phyloP scores from a whole-genome alignment of 1,284 basidiomycete genomes.

The Cryptococcus wingfieldii region DNA sequence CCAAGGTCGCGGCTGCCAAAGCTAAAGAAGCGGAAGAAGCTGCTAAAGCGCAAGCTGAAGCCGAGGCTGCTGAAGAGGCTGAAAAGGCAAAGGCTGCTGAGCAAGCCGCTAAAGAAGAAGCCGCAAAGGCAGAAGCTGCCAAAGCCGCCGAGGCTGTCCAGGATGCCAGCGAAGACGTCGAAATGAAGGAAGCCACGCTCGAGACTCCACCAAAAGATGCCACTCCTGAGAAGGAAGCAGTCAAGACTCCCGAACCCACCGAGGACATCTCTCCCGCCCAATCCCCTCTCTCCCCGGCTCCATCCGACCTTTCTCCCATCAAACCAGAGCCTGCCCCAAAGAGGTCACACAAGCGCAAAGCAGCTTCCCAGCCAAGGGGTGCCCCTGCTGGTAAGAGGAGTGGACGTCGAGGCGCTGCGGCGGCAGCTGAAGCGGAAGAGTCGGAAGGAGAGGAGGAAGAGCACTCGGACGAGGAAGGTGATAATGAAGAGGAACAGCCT shows the following conservation, averaged over 20 bases:
- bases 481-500: conserved; percentile 13
- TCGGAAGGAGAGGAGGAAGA: conserved; percentile 5
- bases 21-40: background rate
- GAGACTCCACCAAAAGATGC: background rate
- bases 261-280: conserved; percentile 6
- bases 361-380: conserved; percentile 16
- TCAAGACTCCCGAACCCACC: background rate
- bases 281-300: conserved; percentile 23
- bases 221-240: background rate
- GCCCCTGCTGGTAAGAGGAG: conserved; percentile 24
- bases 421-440: conserved; percentile 1
- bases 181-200: background rate
- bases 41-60: conserved; percentile 1
- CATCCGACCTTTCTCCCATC: conserved; percentile 23
- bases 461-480: conserved; percentile 12
- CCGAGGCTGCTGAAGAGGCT: background rate
- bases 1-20: background rate
- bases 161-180: background rate
- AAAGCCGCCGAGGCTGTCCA: background rate
- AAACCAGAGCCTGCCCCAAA: conserved; percentile 13
- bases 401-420: conserved; percentile 11
- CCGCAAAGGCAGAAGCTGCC: background rate
- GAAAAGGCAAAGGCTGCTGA: background rate
- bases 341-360: conserved; percentile 32
- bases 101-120: background rate